Conservation (phyloP, 768 basidiomycete species). For the Calocera cornea region DNA sequence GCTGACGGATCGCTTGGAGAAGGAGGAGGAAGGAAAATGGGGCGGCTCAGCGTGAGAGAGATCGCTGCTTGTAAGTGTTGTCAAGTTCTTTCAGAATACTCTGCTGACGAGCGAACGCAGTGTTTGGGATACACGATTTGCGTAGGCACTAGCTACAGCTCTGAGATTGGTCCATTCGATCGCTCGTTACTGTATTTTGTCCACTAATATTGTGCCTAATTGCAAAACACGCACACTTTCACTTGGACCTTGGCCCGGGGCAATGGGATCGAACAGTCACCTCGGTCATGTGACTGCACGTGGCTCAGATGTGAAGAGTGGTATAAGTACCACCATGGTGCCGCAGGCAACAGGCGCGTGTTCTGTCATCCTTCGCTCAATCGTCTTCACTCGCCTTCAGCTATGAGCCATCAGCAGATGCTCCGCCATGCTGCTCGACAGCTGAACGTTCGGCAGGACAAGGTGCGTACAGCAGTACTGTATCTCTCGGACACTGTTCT, state of each 20-base stretch:
- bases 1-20: slow-evolving; percentile 22
- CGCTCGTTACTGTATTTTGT: background rate
- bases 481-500: background rate
- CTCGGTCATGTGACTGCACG: background rate
- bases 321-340: background rate
- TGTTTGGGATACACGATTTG: slow-evolving; percentile 3
- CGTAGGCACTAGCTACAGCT: background rate
- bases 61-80: background rate
- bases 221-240: background rate
- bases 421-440: background rate
- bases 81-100: background rate
- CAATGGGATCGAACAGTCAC: too few species aligned
- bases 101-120: background rate
- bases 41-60: background rate
- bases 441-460: background rate
- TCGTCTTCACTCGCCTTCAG: background rate
- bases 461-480: background rate
- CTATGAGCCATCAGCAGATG: background rate
- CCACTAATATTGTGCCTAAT: background rate
- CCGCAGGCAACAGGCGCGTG: background rate
- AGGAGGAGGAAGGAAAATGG: slow-evolving; percentile 6
- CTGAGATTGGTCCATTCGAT: background rate
- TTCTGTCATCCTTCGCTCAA: background rate
- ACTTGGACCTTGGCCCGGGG: too few species aligned
- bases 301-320: background rate